Conservation (phyloP, 805 yeast genomes). For the Teunomyces funiuensis region DNA sequence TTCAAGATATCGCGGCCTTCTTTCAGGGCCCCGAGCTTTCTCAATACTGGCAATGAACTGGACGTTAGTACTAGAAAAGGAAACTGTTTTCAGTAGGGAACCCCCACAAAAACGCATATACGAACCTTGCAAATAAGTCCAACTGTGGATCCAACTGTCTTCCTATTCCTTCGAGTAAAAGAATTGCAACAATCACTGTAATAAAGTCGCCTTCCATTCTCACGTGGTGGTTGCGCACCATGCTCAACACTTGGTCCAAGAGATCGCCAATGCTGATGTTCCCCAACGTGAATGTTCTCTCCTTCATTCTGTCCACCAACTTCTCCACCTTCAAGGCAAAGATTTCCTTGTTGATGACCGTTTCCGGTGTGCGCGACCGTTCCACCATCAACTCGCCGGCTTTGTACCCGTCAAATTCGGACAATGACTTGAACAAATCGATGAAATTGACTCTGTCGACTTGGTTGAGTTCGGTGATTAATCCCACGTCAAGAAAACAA, state of each 20-base stretch:
- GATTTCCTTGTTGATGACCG: constrained; percentile 78
- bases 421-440: constrained; percentile 82
- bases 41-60: constrained; percentile 79
- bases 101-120: constrained; percentile 48
- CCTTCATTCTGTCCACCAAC: constrained; percentile 76
- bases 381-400: constrained; percentile 97
- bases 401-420: constrained; percentile 88
- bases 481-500: constrained; percentile 89
- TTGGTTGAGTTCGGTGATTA: constrained; percentile 85
- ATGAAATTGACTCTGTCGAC: constrained; percentile 80
- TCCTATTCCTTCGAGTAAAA: constrained; percentile 92
- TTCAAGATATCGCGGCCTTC: constrained; percentile 61
- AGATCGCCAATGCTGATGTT: constrained; percentile 90
- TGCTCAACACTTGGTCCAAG: constrained; percentile 77
- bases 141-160: constrained; percentile 89
- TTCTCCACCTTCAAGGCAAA: constrained; percentile 87
- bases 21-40: constrained; percentile 71
- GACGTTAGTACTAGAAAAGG: constrained; percentile 17
- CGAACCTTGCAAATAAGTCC: constrained; percentile 95
- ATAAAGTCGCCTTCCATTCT: constrained; percentile 97
- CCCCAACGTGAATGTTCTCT: constrained; percentile 89
- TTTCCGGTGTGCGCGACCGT: constrained; percentile 90
- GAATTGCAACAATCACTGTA: constrained; percentile 90
- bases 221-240: constrained; percentile 94
- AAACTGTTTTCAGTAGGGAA: constrained; percentile 38